Base-by-base conservation (phyloP, 768 basidiomycete genomes). In the Hebeloma cylindrosporum region DNA sequence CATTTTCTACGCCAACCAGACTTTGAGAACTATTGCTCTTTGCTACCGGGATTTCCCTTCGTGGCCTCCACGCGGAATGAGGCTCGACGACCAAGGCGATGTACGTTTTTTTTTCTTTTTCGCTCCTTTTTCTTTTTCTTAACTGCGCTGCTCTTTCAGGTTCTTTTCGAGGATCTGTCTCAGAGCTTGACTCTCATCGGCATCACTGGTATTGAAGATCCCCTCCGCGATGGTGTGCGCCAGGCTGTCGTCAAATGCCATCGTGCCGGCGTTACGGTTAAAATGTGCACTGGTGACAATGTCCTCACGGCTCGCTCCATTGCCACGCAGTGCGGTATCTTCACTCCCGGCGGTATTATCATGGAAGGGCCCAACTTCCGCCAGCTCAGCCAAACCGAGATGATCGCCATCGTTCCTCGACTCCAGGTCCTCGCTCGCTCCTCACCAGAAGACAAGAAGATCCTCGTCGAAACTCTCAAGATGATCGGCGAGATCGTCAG, bases 281-380 rank as follows among this genome's bases (percentile, higher is more conserved):
- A 96, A 71, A 99, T 97, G 94, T 95, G 92, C 63, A 98, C 96
- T 0, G 96, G 95, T 53, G 94, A 98, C 66, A 97, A 96, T 53
- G 91, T 93, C 38, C 80, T 97, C 40, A 94, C 90, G 0, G 91
- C 90, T 38, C 83, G 93, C n/a, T 96, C 94, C 5, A 99, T 99
- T 57, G 95, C 96, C 16, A 76, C 78, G 1, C 95, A 99, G 59
- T 98, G 95, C 58, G 93, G 94, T 28, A 97, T 98, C 62, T 98
- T 88, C 70, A 88, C 86, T 13, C 67, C 86, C 2, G 94, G 94
- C 18, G 96, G 96, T 22, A 80, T 98, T 53, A 89, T 99, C 67
- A 97, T 98, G 92, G 96, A 99, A 62, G 94, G 96, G 0, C 95
- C 95, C 0, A 77, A 85, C 4, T 99, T 98, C 77, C 80, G 96